Evolutionary conservation across 352 stramenopile species (phyloP).

Genomic region (Pythium volutum): DNA sequence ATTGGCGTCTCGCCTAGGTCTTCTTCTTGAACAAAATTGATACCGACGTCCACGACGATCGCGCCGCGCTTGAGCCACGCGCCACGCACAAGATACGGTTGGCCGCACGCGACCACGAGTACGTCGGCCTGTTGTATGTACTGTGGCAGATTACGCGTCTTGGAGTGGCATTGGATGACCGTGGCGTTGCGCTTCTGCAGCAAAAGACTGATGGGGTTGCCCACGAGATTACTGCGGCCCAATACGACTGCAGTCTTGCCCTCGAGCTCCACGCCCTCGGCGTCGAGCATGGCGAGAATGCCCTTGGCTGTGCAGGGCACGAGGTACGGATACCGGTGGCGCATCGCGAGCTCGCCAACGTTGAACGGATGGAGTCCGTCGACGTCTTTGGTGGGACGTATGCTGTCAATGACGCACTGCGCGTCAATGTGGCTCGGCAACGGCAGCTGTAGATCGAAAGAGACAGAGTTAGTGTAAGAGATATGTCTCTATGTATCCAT

Average conservation of each 20-base stretch:
- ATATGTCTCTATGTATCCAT: too few species aligned
- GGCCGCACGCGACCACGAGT: slow-evolving; percentile 95
- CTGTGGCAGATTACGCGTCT: slow-evolving; percentile 85
- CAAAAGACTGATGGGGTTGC: slow-evolving; percentile 94
- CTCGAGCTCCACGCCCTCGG: slow-evolving; percentile 77
- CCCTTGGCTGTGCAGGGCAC: slow-evolving; percentile 98
- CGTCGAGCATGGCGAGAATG: slow-evolving; percentile 95
- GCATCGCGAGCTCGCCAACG: slow-evolving; percentile 90
- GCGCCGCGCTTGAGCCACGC: slow-evolving; percentile 97
- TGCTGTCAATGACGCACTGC: slow-evolving; percentile 90
- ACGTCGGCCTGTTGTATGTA: slow-evolving; percentile 95
- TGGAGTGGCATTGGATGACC: slow-evolving; percentile 97
- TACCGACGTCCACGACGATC: slow-evolving; percentile 98
- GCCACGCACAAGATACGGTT: slow-evolving; percentile 93
- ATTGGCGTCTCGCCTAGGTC: background rate
- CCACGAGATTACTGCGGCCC: slow-evolving; percentile 97
- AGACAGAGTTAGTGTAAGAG: too few species aligned
- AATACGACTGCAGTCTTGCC: slow-evolving; percentile 97
- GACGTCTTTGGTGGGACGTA: slow-evolving; percentile 96
- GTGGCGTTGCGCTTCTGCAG: slow-evolving; percentile 96
- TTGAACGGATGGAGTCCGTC: slow-evolving; percentile 98
- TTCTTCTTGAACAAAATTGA: slow-evolving; percentile 94
- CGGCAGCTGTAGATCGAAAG: slow-evolving; percentile 63
- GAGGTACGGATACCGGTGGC: slow-evolving; percentile 81
- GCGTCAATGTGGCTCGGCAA: slow-evolving; percentile 93